Conservation (phyloP, 2,329 filamentous ascomycete genomes). For the Aureobasidium sp. region DNA sequence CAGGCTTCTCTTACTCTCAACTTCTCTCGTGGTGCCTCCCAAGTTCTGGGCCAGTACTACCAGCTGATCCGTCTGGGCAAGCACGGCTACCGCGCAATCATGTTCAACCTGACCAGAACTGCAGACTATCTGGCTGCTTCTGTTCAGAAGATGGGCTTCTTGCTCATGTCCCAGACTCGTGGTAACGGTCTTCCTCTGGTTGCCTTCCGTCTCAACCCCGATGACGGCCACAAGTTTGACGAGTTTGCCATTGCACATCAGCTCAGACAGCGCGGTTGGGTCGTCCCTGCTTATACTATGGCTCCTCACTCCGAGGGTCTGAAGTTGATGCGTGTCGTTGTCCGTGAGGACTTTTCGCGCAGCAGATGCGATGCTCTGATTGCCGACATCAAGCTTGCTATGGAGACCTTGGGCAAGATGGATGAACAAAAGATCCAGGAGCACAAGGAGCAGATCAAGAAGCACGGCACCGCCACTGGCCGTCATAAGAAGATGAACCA, state of each 20-base stretch:
- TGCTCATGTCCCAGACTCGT: conserved; percentile 74
- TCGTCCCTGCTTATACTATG: conserved; percentile 96
- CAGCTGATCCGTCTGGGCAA: conserved; percentile 92
- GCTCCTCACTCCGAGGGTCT: conserved; percentile 74
- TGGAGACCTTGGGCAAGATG: conserved; percentile 57
- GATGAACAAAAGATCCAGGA: conserved; percentile 62
- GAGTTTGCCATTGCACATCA: conserved; percentile 62
- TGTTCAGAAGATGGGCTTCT: conserved; percentile 67
- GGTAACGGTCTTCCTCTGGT: conserved; percentile 81
- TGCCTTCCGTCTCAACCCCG: conserved; percentile 66
- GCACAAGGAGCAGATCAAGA: conserved; percentile 46
- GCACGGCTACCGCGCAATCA: conserved; percentile 84
- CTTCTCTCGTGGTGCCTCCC: conserved; percentile 90
- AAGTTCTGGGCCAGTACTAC: conserved; percentile 96
- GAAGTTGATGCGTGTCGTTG: conserved; percentile 87
- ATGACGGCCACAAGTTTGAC: conserved; percentile 44
- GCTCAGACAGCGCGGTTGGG: conserved; percentile 79
- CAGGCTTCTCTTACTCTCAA: conserved; percentile 95
- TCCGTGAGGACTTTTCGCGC: conserved; percentile 84
- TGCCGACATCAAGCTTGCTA: conserved; percentile 66
- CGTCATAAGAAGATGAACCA: conserved; percentile 29
- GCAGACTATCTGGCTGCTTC: conserved; percentile 75
- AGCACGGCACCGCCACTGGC: conserved; percentile 18
- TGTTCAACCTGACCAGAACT: conserved; percentile 84
- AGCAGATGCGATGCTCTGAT: conserved; percentile 72